Conservation (phyloP, 2,329 filamentous ascomycete genomes). For the Microascus cirrosus region DNA sequence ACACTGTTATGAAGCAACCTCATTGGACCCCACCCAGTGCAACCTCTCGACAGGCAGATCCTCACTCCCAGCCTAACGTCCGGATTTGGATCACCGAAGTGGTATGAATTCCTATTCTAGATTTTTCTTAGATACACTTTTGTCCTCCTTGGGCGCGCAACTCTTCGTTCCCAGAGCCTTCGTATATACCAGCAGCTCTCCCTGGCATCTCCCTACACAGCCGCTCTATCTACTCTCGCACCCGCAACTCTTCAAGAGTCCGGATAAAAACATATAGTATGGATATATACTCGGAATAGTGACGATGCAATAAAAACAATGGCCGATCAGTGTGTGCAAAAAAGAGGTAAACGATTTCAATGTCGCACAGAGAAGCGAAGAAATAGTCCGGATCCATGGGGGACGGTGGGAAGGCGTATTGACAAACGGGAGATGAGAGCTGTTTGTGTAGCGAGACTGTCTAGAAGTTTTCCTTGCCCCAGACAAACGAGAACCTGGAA, state of each 20-base stretch:
- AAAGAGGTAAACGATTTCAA: not conserved
- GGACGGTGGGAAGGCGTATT: not conserved
- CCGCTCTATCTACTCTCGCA: not conserved
- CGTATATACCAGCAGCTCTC: too few species aligned
- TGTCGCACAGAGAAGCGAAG: not conserved
- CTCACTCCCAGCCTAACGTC: too few species aligned
- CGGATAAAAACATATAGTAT: not conserved
- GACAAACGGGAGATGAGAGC: not conserved
- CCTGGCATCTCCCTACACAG: too few species aligned
- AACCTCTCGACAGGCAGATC: too few species aligned
- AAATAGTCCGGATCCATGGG: not conserved
- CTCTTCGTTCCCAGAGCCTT: too few species aligned
- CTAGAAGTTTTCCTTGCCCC: slow-evolving; percentile 61
- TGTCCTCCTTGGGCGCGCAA: too few species aligned
- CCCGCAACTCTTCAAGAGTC: not conserved
- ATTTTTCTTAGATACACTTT: too few species aligned
- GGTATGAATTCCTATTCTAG: too few species aligned
- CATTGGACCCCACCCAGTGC: too few species aligned
- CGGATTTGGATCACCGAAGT: too few species aligned
- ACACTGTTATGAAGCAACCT: too few species aligned
- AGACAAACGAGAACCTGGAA: slow-evolving; percentile 50
- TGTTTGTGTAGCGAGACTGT: not conserved
- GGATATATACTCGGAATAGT: not conserved
- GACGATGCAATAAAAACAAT: not conserved
- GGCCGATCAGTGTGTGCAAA: not conserved